Conservation (phyloP, 495 filamentous ascomycete species). For the Sabuloglossum arenarium region DNA sequence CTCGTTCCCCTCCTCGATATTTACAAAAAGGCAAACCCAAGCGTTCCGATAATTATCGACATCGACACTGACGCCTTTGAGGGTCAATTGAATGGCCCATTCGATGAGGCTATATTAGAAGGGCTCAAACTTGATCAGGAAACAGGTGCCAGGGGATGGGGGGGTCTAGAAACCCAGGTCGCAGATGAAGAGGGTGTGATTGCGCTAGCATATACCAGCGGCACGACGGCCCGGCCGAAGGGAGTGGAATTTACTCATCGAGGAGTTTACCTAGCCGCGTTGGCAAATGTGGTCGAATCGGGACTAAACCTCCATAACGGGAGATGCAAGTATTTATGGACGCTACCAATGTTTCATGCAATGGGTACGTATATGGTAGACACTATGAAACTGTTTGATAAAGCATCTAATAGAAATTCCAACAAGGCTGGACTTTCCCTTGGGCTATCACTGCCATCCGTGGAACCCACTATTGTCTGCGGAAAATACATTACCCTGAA, state of each 20-base stretch:
- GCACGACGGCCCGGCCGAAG: slow-evolving; percentile 82
- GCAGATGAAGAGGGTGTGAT: slow-evolving; percentile 59
- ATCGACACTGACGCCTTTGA: slow-evolving; percentile 63
- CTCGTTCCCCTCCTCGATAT: slow-evolving; percentile 44
- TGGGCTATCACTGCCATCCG: slow-evolving; percentile 84
- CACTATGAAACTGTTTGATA: background rate
- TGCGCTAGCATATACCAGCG: slow-evolving; percentile 80
- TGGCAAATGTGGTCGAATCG: slow-evolving; percentile 77
- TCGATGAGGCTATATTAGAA: slow-evolving; percentile 66
- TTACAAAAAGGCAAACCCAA: slow-evolving; percentile 35
- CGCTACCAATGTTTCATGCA: slow-evolving; percentile 91
- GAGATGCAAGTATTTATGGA: slow-evolving; percentile 75
- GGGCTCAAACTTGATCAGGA: slow-evolving; percentile 48
- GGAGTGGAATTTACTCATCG: slow-evolving; percentile 87
- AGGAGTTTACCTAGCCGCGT: slow-evolving; percentile 61
- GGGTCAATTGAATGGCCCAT: slow-evolving; percentile 55
- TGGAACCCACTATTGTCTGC: slow-evolving; percentile 83
- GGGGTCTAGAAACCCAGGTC: slow-evolving; percentile 43
- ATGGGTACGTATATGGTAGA: slow-evolving; percentile 30
- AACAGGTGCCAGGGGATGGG: slow-evolving; percentile 50
- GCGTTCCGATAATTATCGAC: slow-evolving; percentile 55
- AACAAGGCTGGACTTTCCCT: slow-evolving; percentile 21
- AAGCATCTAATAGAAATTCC: background rate
- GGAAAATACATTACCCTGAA: slow-evolving; percentile 83
- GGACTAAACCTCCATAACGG: slow-evolving; percentile 50